Conservation (phyloP, 768 basidiomycete species). For the Leucosporidium scottii region DNA sequence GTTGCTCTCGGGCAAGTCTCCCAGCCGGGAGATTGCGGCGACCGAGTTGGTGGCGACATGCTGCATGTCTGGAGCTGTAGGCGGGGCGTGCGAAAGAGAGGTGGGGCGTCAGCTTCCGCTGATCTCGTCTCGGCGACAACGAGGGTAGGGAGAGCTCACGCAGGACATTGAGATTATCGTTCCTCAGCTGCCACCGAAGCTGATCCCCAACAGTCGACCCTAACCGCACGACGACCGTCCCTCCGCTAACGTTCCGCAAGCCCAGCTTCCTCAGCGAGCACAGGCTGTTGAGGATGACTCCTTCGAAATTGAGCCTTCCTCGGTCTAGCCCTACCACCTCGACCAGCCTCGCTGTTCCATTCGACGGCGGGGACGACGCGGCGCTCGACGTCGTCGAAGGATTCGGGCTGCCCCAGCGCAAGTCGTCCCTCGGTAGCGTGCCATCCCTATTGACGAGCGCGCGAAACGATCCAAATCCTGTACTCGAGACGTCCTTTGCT, state of each 20-base stretch:
- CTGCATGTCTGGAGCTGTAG: not conserved
- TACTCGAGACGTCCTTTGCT: too few relatives aligned
- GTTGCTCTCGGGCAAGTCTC: not conserved
- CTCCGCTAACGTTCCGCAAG: not conserved
- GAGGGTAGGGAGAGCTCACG: not conserved
- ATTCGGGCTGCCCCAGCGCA: too few relatives aligned
- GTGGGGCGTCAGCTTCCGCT: not conserved
- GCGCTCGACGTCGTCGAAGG: too few relatives aligned
- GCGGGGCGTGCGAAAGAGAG: not conserved
- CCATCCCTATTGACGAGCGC: too few relatives aligned
- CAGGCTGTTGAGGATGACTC: slow-evolving; percentile 2
- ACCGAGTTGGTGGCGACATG: slow-evolving; percentile 8
- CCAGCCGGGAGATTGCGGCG: not conserved
- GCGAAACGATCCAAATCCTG: too few relatives aligned
- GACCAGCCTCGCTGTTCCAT: not conserved
- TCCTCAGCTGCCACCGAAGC: slow-evolving; percentile 5
- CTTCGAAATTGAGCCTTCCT: not conserved
- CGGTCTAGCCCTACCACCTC: slow-evolving; percentile 1
- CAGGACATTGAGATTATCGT: slow-evolving; percentile 1
- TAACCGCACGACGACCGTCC: slow-evolving; percentile 1
- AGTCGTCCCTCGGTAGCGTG: too few relatives aligned
- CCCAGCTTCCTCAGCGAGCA: not conserved
- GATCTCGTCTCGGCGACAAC: not conserved
- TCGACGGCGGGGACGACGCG: too few relatives aligned
- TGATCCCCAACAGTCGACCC: slow-evolving; percentile 7